Base-by-base conservation (phyloP, 345 rosid species). In the Bretschneidera sinensis region DNA sequence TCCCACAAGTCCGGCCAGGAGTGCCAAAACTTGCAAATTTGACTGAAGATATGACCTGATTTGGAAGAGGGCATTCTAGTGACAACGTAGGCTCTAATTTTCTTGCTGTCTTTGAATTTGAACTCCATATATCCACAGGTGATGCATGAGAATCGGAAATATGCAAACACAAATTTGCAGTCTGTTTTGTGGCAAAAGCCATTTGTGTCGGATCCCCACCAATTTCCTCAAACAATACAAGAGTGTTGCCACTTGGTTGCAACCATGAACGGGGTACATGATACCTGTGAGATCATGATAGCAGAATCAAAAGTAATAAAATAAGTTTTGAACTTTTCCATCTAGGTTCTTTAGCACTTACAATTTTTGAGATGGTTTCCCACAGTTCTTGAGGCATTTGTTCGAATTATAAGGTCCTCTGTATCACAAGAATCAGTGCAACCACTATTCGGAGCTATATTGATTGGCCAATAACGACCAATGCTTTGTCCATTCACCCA, bases 401-500 rank as follows among this genome's bases (percentile, higher is more conserved):
- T 20, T 61, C 59, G 98, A 55, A 31, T 58, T 21, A 73, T 84
- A 92, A 65, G 81, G 0, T 69, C 97, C 98, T 75, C 87, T 83
- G 74, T 89, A 61, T 83, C 55, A 72, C 98, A 92, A 23, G 85
- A 76, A 64, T 70, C 76, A 1, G 80, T 60, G 74, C 98, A 92
- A 54, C 88, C 98, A 6, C 68, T 47, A 45, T 48, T 76, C 24
- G 73, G 69, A 25, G 97, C 60, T 0, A 78, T 34, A 65, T 75
- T 74, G 5, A 84, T 81, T 25, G 97, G 97, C 98, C 98, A 92
- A 72, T 85, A 92, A 33, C 97, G 79, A 47, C 98, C 98, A 59
- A 89, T 89, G 73, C 98, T 89, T 73, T 87, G 91, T 66, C 97
- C 97, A 25, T 92, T 92, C 59, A 92, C 89, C 98, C 98, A 92